Conservation (phyloP, 371 early-diverging fungal species). For the Mortierella sp. region DNA sequence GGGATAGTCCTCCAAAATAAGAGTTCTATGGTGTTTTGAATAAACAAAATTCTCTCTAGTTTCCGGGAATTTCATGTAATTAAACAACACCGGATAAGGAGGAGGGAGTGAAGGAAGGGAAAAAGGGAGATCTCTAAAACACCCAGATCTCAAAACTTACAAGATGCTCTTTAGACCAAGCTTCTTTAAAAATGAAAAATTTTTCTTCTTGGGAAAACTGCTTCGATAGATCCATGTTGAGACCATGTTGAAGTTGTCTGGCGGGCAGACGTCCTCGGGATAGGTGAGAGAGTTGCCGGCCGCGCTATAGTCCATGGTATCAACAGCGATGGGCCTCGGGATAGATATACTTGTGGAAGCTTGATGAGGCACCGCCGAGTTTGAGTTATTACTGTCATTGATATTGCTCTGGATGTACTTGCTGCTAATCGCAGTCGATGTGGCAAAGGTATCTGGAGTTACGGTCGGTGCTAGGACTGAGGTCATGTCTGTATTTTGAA, state of each 20-base stretch:
- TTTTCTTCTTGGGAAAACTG: conserved; percentile 90
- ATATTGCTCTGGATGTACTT: conserved; percentile 7
- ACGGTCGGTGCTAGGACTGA: conserved; percentile 1
- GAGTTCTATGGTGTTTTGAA: conserved; percentile 66
- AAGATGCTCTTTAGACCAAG: conserved; percentile 90
- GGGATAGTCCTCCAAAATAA: conserved; percentile 96
- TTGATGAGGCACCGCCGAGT: neutral
- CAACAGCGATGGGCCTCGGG: conserved; percentile 38
- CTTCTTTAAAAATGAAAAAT: conserved; percentile 91
- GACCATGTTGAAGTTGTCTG: conserved; percentile 95
- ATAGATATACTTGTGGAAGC: conserved; percentile 22
- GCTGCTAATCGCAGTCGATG: neutral
- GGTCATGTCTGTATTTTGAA: neutral
- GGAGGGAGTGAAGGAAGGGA: neutral
- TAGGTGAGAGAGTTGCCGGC: conserved; percentile 42
- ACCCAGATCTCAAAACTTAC: conserved; percentile 64
- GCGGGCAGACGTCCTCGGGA: conserved; percentile 84
- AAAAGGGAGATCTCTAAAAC: neutral
- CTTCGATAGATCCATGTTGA: conserved; percentile 91
- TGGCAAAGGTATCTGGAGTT: conserved; percentile 4
- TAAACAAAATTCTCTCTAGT: neutral
- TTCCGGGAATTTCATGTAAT: too few relatives aligned
- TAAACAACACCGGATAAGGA: neutral
- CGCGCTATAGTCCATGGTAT: conserved; percentile 33
- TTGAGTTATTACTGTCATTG: conserved; percentile 3